A percentile compares a stretch with the other conserved stretches of the same genome.
phyloP scores from a whole-genome alignment of 1,284 basidiomycete species.

The Heterobasidion annosum region DNA sequence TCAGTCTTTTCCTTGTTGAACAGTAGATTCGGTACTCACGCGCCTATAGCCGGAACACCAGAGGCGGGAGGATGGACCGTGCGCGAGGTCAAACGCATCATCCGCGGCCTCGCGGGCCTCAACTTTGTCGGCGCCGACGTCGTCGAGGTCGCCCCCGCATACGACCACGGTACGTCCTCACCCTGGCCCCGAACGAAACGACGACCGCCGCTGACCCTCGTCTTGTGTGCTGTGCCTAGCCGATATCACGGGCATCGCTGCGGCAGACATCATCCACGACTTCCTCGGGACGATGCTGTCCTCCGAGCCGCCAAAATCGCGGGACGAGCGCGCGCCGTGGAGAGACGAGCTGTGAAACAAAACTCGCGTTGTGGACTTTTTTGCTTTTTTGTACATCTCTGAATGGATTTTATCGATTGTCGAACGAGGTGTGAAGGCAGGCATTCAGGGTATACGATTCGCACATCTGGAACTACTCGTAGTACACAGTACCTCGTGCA shows the following conservation, averaged over 20 bases:
- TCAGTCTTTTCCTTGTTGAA: conserved; percentile 23
- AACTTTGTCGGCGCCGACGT: conserved; percentile 74
- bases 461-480: no score
- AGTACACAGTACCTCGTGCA: no score
- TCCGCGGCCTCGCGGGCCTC: conserved; percentile 67
- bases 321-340: conserved; percentile 9
- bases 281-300: conserved; percentile 55
- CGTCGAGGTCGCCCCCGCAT: conserved; percentile 79
- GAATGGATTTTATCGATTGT: no score
- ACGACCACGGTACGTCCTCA: conserved; percentile 45
- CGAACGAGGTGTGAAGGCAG: no score
- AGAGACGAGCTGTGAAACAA: conserved; percentile 17
- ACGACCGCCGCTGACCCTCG: background rate
- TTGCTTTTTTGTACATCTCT: no score
- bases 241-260: conserved; percentile 63
- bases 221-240: conserved; percentile 21
- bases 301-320: conserved; percentile 21
- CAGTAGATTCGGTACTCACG: background rate
- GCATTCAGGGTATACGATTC: no score
- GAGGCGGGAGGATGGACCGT: conserved; percentile 78
- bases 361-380: no score
- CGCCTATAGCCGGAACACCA: conserved; percentile 64
- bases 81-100: conserved; percentile 72
- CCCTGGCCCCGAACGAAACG: background rate
- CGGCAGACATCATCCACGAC: conserved; percentile 66